These are phyloP conservation scores for Colletotrichum sp. DNA, from an alignment of 2,329 filamentous ascomycete genomes.

Conservation along the genomic window DNA sequence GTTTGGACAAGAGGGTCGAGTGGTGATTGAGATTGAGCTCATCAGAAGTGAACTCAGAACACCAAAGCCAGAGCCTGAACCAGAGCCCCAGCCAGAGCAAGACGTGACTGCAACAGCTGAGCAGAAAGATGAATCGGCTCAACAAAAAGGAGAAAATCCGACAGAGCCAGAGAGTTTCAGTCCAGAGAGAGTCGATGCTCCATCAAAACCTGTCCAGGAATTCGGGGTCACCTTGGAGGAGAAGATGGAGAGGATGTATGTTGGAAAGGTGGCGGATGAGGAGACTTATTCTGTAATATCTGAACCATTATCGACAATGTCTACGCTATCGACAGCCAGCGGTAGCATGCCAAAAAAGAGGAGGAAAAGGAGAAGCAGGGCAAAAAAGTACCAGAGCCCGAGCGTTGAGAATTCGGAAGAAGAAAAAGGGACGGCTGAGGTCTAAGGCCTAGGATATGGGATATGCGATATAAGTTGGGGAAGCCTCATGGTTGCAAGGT, in stretches of 20 bases:
- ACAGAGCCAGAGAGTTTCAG: not conserved
- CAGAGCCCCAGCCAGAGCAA: not conserved
- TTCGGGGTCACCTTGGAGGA: not conserved
- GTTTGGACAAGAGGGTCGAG: slow-evolving; percentile 46
- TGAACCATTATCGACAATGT: not conserved
- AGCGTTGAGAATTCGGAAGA: not conserved
- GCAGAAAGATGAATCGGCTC: not conserved
- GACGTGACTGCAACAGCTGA: not conserved
- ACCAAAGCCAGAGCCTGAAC: not conserved
- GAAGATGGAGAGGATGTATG: not conserved
- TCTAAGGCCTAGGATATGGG: no score
- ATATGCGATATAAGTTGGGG: not conserved
- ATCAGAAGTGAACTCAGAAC: slow-evolving; percentile 51
- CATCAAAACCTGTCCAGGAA: not conserved
- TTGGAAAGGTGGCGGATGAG: not conserved
- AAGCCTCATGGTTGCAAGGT: not conserved
- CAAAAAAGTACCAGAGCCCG: not conserved
- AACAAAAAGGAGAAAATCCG: not conserved
- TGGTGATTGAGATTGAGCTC: slow-evolving; percentile 62
- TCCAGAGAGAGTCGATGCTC: not conserved
- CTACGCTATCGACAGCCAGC: not conserved
- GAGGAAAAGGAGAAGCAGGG: not conserved
- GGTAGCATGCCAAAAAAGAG: not conserved
- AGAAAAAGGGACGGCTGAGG: not conserved
- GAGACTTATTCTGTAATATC: not conserved